Evolutionary conservation across 495 filamentous ascomycete genomes (phyloP).

Genomic region (Venustampulla echinocandica): DNA sequence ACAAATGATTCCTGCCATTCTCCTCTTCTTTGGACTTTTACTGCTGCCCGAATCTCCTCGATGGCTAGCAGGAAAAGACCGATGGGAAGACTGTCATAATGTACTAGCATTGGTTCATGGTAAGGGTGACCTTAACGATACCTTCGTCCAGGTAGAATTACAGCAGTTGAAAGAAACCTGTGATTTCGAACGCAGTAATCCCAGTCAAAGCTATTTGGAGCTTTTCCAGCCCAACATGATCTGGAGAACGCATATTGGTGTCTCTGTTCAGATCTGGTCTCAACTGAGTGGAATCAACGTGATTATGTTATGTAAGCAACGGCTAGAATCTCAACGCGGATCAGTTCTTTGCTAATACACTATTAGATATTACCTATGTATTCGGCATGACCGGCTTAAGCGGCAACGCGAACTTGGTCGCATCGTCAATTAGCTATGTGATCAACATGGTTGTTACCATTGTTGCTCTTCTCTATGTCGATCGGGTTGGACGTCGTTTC

Average conservation of each 20-base stretch:
- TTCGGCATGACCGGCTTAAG: constrained; percentile 32
- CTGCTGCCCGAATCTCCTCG: constrained; percentile 66
- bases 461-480: constrained; percentile 45
- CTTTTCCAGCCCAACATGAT: no score
- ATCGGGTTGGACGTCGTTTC: constrained; percentile 38
- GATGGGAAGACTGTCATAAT: constrained; percentile 57
- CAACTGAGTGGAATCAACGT: no score
- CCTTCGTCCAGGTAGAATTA: constrained; percentile 54
- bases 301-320: no score
- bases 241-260: no score
- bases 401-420: neutral
- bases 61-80: constrained; percentile 64
- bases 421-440: constrained; percentile 40
- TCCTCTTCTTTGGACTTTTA: constrained; percentile 52
- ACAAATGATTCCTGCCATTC: constrained; percentile 59
- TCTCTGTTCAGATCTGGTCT: no score
- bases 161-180: no score
- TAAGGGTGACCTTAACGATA: constrained; percentile 48
- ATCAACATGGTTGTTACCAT: constrained; percentile 58
- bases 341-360: no score
- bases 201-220: no score
- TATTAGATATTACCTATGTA: constrained; percentile 43
- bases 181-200: no score
- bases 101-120: constrained; percentile 59
- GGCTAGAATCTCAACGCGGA: no score